Base-by-base conservation (phyloP, 345 rosid species). In the Salix exigua region DNA sequence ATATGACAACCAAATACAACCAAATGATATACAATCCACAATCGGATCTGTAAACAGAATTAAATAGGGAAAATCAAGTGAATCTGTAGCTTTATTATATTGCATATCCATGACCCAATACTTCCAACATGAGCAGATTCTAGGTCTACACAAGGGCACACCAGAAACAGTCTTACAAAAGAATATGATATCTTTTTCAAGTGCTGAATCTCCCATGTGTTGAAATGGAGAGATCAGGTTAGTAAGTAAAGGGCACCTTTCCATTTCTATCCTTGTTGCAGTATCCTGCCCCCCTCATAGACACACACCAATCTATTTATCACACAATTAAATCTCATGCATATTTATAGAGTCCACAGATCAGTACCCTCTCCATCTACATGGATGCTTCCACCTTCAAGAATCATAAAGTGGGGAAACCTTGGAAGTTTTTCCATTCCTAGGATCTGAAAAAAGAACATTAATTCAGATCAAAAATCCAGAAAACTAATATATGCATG, bases 381-480 rank as follows among this genome's bases (percentile, higher is more conserved):
- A 77, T 96, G 97, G 82, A 96, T 96, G 88, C 99, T 93, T 84
- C 99, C 99, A 67, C 98, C 99, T 93, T 96, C 99, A 80, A 93
- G 99, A 81, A 93, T 81, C 82, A 96, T 87, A 14, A 85, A 71
- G 21, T 93, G 88, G 11, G 83, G 79, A 84, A 96, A 92, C 63
- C 94, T 87, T 10, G 97, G 96, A 75, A 88, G 76, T 79, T 86
- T 89, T 86, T 96, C 97, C 79, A 81, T 72, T 80, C 65, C 81
- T 72, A 96, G 86, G 82, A 96, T 93, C 99, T 96, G 75, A 74
- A 55, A 81, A 35, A 5, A 81, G 18, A 74, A 79, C 75, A 11
- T 14, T 13, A 28, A 74, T 75, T 48, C 76, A 71, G 53, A 62
- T 74, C 44, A 85, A 51, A 51, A 10, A 64, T n/a, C 44, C 58